Evolutionary conservation across 192 early-diverging fungal species (phyloP).

Genomic region (Paraglomus occultum): DNA sequence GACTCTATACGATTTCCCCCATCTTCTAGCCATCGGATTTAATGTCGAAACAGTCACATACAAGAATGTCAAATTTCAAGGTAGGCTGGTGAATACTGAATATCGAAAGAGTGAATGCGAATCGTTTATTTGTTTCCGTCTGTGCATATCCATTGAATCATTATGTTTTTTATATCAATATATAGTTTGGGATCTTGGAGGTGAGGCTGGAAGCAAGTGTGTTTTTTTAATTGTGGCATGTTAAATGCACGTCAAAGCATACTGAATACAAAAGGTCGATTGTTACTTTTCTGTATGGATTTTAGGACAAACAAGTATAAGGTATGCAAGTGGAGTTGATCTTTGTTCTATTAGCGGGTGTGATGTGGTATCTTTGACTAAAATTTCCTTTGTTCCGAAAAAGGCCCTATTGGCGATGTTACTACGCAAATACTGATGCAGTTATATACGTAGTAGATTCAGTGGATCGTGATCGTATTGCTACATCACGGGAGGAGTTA

Average conservation of each 20-base stretch:
- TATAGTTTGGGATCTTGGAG: slow-evolving; percentile 31
- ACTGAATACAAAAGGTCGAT: not conserved
- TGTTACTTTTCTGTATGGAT: not conserved
- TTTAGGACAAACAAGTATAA: slow-evolving; percentile 44
- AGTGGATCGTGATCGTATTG: slow-evolving; percentile 86
- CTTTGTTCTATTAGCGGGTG: not conserved
- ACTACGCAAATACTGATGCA: slow-evolving; percentile 98
- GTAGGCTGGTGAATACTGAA: slow-evolving; percentile 96
- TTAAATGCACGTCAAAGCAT: not conserved
- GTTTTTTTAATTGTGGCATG: slow-evolving; percentile 14
- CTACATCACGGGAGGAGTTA: slow-evolving; percentile 86
- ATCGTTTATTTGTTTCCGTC: slow-evolving; percentile 9
- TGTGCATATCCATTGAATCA: not conserved
- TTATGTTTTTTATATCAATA: not conserved
- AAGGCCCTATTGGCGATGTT: slow-evolving; percentile 97
- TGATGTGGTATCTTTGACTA: not conserved
- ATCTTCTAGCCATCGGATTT: slow-evolving; percentile 63
- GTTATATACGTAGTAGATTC: slow-evolving; percentile 98
- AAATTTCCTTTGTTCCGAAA: slow-evolving; percentile 1
- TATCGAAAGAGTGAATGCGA: slow-evolving; percentile 60
- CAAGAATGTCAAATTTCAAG: slow-evolving; percentile 99
- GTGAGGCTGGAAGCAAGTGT: slow-evolving; percentile 2
- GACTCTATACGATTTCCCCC: not conserved
- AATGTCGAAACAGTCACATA: slow-evolving; percentile 93
- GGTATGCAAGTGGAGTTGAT: slow-evolving; percentile 31